Percentiles rank a stretch among this genome's conserved stretches.
Conservation (phyloP, 768 basidiomycete genomes). For the Strobilomyces dryophilus region DNA sequence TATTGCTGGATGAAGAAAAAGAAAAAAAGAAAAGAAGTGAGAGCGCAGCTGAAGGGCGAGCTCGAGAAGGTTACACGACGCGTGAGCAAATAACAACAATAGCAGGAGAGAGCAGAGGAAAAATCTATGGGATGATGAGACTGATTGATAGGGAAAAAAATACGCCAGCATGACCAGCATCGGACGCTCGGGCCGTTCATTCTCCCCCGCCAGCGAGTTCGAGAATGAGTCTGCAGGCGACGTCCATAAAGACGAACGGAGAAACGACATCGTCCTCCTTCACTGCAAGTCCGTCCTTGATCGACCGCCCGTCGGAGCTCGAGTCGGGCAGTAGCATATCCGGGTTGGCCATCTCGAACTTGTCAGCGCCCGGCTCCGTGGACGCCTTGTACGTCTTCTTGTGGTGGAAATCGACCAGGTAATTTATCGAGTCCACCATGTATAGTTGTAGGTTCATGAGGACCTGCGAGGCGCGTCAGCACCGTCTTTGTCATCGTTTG, state of each 20-base stretch:
- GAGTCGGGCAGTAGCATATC: conserved; percentile 38
- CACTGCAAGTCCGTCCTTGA: conserved; percentile 42
- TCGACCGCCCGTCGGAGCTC: conserved; percentile 54
- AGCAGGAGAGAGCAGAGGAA: conserved; percentile 6
- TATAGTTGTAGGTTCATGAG: conserved; percentile 98
- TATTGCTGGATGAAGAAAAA: conserved; percentile 12
- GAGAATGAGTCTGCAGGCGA: conserved; percentile 88
- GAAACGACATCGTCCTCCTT: conserved; percentile 64
- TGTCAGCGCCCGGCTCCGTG: conserved; percentile 60
- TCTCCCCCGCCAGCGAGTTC: conserved; percentile 79
- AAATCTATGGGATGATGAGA: conserved; percentile 13
- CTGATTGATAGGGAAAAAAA: conserved; percentile 5
- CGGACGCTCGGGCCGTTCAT: conserved; percentile 9
- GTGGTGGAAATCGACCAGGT: conserved; percentile 97
- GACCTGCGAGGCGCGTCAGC: conserved; percentile 45
- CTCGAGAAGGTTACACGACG: conserved; percentile 5
- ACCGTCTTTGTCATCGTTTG: background rate
- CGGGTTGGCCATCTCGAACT: conserved; percentile 56
- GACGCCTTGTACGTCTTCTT: conserved; percentile 88
- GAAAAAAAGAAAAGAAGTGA: background rate
- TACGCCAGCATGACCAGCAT: background rate
- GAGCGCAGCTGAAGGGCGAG: background rate
- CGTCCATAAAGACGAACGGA: conserved; percentile 96
- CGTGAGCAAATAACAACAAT: conserved; percentile 12
- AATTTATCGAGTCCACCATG: conserved; percentile 93